Percentiles rank a stretch among this genome's conserved stretches.
phyloP scores from a whole-genome alignment of 177 flowering plant species.

The Vitis hybrid region DNA sequence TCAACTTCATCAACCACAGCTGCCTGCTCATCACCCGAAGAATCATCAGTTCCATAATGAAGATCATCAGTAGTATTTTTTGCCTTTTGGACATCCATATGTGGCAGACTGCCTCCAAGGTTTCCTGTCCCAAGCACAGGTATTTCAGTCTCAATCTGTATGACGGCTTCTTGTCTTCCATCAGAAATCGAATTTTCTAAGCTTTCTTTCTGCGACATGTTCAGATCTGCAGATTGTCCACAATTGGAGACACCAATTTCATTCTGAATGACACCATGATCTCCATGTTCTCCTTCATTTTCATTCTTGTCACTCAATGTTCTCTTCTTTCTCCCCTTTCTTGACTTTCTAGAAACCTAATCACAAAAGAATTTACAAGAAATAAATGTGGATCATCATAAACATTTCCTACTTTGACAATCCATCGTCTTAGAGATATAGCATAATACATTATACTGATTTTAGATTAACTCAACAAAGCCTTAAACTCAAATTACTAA shows the following conservation, averaged over 20 bases:
- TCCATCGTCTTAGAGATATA: too few species aligned
- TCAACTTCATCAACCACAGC: conserved; percentile 67
- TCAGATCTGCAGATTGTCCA: conserved; percentile 24
- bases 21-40: conserved; percentile 66
- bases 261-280: conserved; percentile 20
- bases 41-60: conserved; percentile 38
- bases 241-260: conserved; percentile 26
- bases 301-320: conserved; percentile 26
- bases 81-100: conserved; percentile 21
- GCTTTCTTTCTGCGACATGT: conserved; percentile 9
- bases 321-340: conserved; percentile 57
- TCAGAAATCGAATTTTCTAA: conserved; percentile 20
- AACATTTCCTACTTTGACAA: neutral
- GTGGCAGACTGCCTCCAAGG: conserved; percentile 19
- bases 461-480: neutral
- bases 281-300: conserved; percentile 24
- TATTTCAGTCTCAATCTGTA: conserved; percentile 24
- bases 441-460: too few species aligned
- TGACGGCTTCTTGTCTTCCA: conserved; percentile 23
- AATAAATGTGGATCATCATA: conserved; percentile 1
- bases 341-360: conserved; percentile 75
- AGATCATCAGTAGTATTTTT: conserved; percentile 30
- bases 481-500: too few species aligned
- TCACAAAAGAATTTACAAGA: conserved; percentile 11
- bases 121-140: conserved; percentile 12